phyloP scores from a whole-genome alignment of 805 yeast species.

The Kuraishia molischiana region DNA sequence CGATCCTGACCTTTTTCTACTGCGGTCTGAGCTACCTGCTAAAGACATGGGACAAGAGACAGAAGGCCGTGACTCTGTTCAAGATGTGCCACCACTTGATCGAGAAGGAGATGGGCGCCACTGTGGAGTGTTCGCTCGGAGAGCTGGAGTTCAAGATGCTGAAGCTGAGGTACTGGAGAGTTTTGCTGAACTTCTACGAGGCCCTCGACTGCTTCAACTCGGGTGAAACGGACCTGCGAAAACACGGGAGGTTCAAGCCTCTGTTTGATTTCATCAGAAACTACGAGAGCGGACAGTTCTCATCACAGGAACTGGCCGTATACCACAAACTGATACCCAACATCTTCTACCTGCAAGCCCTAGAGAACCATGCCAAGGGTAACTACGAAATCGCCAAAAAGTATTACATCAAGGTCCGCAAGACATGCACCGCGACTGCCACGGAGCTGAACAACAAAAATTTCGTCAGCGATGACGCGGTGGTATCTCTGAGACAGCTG shows the following conservation, averaged over 20 bases:
- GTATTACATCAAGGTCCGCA: constrained; percentile 26
- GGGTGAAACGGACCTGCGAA: constrained; percentile 9
- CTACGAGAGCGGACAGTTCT: constrained; percentile 25
- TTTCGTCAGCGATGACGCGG: constrained; percentile 13
- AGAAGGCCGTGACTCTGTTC: constrained; percentile 26
- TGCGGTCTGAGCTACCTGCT: constrained; percentile 29
- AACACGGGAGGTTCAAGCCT: constrained; percentile 7
- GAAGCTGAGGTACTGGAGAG: constrained; percentile 19
- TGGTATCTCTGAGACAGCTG: constrained; percentile 12
- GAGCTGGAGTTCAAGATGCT: constrained; percentile 17
- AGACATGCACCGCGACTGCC: constrained; percentile 8
- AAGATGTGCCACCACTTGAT: constrained; percentile 24
- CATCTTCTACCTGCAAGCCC: constrained; percentile 28
- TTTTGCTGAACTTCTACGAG: constrained; percentile 24
- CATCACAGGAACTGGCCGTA: constrained; percentile 27
- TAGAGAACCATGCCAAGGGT: constrained; percentile 26
- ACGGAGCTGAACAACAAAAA: constrained; percentile 11
- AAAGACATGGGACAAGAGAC: constrained; percentile 24
- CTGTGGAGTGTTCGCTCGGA: constrained; percentile 6
- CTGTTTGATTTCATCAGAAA: constrained; percentile 23
- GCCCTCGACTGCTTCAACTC: constrained; percentile 25
- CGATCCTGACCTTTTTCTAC: constrained; percentile 28
- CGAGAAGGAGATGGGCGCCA: constrained; percentile 15
- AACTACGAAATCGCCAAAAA: constrained; percentile 26
- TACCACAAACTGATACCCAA: constrained; percentile 26